Evolutionary conservation across 345 rosid genomes (phyloP).

Genomic region (Citrus cavaleriei): DNA sequence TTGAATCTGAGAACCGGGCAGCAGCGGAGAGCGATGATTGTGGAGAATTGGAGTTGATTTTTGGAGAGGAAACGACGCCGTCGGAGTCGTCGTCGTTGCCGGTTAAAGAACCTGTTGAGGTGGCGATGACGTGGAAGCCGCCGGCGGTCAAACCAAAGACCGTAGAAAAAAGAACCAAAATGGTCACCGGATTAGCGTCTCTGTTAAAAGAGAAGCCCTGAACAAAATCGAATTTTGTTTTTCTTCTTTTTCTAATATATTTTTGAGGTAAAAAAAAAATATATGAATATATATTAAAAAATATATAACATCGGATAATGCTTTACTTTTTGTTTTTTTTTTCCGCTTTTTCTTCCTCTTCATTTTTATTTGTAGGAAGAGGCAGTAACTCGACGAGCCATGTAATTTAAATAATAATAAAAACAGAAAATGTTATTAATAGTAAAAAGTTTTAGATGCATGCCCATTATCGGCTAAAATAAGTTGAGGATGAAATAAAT

Average conservation of each 20-base stretch:
- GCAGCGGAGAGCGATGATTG: constrained; percentile 3
- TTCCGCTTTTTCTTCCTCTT: background rate
- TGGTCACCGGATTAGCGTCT: constrained; percentile 86
- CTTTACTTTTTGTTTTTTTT: constrained; percentile 3
- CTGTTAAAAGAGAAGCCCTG: constrained; percentile 71
- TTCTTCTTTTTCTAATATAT: constrained; percentile 19
- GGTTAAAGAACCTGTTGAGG: background rate
- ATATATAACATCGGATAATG: constrained; percentile 23
- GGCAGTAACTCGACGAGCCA: constrained; percentile 8
- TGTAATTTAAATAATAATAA: constrained; percentile 15
- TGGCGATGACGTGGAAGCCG: constrained; percentile 42
- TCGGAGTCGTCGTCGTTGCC: background rate
- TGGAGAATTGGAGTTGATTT: constrained; percentile 62
- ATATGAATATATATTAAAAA: background rate
- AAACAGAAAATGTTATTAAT: background rate
- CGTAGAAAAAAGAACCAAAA: constrained; percentile 55
- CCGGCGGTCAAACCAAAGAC: constrained; percentile 57
- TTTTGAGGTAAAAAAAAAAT: constrained; percentile 25
- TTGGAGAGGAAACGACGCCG: constrained; percentile 38
- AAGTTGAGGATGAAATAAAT: too few species aligned
- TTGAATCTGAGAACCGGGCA: constrained; percentile 12
- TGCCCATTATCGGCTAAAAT: background rate
- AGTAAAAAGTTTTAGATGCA: background rate
- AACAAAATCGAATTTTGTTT: constrained; percentile 24
- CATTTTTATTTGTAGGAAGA: constrained; percentile 9